Evolutionary conservation across 2,329 filamentous ascomycete species (phyloP), one percentile per base, ranked within the genome.

Genomic region (Aureobasidium sp.): DNA sequence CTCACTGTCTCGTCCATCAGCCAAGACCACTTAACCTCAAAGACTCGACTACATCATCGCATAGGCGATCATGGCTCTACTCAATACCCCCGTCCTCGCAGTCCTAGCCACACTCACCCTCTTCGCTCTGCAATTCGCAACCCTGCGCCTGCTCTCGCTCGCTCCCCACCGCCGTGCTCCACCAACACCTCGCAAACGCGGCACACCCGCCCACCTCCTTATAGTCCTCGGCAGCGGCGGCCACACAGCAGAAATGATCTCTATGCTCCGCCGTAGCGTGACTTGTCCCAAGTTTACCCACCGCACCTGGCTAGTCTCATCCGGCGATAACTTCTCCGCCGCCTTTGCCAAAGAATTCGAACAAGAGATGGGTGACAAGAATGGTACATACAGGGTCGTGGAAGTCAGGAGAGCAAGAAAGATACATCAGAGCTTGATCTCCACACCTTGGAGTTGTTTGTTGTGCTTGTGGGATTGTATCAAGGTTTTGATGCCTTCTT

Each of bases 181-280:
- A 67, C 32, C 55, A 29, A 56, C 65, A 63, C 66, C 70, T 63
- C 62, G 67, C 64, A 64, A 66, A 50, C 72, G 70, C 59, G 70
- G 70, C 23, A 56, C 69, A 4, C 77, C 78, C 29, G 79, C 80
- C 7, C 85, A 92, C 73, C 79, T 91, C 60, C 79, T 96, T 36
- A 83, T 96, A 66, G 87, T 97, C 29, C 87, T 97, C 27, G 94
- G 94, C 58, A 95, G 90, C 2, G 94, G 94, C 36, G 94, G 94
- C 0, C 94, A 99, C 76, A 97, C 94, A 0, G 87, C 91, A 52
- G 94, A 99, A 75, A 96, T 99, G 89, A 81, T 96, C 65, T 86
- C 88, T 70, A 89, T 97, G 78, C 84, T 99, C 68, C 78, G 80
- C 67, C 83, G 82, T 67, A 83, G 82, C 70, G 79, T 78, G 63